Evolutionary conservation across 108 stramenopile species (phyloP).

Genomic region (Cyclotella distinguenda): DNA sequence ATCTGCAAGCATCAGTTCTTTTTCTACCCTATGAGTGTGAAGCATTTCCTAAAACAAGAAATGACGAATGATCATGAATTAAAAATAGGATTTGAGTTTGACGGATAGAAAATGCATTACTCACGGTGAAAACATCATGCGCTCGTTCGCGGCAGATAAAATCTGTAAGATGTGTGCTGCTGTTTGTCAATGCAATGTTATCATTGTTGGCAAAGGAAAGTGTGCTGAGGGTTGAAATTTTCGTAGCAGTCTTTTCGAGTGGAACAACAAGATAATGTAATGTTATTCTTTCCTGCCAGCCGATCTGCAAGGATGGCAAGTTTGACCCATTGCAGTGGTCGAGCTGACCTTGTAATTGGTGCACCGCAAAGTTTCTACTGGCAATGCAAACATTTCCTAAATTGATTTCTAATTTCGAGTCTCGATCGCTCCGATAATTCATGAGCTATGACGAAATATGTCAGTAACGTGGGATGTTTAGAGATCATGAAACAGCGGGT

Average conservation of each 20-base stretch:
- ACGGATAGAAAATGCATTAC: neutral
- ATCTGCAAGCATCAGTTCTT: constrained; percentile 36
- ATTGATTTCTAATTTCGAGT: constrained; percentile 52
- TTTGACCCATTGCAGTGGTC: constrained; percentile 21
- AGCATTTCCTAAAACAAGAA: constrained; percentile 17
- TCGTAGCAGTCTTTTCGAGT: constrained; percentile 13
- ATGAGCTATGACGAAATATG: constrained; percentile 40
- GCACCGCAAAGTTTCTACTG: constrained; percentile 65
- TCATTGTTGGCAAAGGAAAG: constrained; percentile 39
- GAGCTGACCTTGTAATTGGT: constrained; percentile 62
- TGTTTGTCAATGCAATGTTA: constrained; percentile 6
- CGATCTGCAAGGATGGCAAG: constrained; percentile 45
- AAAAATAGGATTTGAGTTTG: neutral
- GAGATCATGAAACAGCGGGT: neutral
- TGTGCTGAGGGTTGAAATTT: constrained; percentile 50
- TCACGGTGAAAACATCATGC: constrained; percentile 57
- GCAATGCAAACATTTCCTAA: constrained; percentile 69
- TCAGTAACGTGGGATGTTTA: neutral
- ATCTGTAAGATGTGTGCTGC: constrained; percentile 34
- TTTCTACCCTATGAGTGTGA: constrained; percentile 30
- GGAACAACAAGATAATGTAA: constrained; percentile 70
- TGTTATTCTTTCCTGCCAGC: constrained; percentile 79
- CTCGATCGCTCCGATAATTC: constrained; percentile 78
- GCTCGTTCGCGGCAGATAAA: constrained; percentile 79
- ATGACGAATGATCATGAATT: neutral